Conservation (phyloP, 139 green algal species). For the Coelastrella sp. region DNA sequence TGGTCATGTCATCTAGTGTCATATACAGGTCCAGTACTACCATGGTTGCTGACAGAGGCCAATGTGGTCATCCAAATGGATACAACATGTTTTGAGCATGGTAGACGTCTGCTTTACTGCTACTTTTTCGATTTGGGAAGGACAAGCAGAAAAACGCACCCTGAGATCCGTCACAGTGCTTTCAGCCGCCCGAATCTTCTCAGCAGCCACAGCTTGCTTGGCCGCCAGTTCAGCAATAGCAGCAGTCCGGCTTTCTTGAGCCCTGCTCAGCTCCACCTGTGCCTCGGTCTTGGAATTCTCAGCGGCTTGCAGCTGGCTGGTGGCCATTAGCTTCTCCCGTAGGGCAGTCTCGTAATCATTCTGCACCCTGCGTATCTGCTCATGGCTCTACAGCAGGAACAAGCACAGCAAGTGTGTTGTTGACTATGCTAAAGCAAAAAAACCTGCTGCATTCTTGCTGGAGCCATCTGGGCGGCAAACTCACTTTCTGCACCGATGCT, state of each 20-base stretch:
- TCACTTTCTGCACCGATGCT: too few species aligned
- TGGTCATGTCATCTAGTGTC: too few species aligned
- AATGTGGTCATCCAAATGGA: too few species aligned
- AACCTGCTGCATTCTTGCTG: too few species aligned
- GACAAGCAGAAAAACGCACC: neutral
- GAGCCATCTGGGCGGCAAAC: too few species aligned
- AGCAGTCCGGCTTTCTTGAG: conserved; percentile 2
- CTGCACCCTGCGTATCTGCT: conserved; percentile 4
- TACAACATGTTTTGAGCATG: too few species aligned
- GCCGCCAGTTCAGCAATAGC: neutral
- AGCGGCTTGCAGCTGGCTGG: neutral
- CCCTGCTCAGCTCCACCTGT: neutral
- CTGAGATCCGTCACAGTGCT: neutral
- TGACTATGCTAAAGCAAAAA: neutral
- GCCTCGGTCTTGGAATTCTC: conserved; percentile 4
- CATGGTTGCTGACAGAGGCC: too few species aligned
- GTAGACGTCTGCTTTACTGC: too few species aligned
- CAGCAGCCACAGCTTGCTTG: conserved; percentile 2
- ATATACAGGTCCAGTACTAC: too few species aligned
- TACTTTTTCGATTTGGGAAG: too few species aligned
- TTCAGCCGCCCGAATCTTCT: conserved; percentile 31
- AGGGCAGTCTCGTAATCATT: neutral
- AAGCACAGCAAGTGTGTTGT: neutral
- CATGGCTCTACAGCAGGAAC: neutral
- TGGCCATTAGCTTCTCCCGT: conserved; percentile 14